These are phyloP conservation scores for Amphicarpaea edgeworthii DNA, from an alignment of 306 rosid species.

Conservation along the genomic window DNA sequence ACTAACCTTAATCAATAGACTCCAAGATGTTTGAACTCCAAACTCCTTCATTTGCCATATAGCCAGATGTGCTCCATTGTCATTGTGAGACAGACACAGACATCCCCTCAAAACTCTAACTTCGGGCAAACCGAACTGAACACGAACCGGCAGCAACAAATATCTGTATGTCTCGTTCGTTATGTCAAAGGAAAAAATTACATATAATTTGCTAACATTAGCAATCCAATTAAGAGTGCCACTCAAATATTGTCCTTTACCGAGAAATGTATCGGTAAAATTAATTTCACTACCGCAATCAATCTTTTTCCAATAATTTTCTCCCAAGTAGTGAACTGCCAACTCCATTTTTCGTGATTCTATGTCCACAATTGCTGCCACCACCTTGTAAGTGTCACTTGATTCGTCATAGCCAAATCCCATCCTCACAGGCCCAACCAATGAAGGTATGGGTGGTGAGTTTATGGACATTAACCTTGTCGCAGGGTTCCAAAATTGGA, in stretches of 20 bases:
- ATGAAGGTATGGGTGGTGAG: background rate
- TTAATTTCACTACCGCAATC: background rate
- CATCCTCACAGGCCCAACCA: background rate
- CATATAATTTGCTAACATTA: background rate
- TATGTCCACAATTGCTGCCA: background rate
- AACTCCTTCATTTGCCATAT: background rate
- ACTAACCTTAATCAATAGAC: background rate
- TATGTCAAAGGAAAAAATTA: background rate
- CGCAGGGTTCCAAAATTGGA: background rate
- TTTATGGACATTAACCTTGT: background rate
- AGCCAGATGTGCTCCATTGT: background rate
- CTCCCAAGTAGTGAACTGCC: background rate
- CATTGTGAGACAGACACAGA: background rate
- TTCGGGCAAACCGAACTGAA: background rate
- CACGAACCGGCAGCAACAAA: background rate
- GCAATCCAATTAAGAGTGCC: background rate
- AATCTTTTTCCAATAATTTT: background rate
- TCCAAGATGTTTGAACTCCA: background rate
- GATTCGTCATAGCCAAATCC: background rate
- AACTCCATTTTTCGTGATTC: background rate
- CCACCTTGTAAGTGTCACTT: background rate
- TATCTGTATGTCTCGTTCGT: background rate
- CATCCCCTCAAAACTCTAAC: background rate
- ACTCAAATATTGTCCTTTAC: background rate
- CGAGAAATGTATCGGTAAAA: background rate